Percentiles rank a stretch among this genome's conserved stretches.
Evolutionary conservation across 768 basidiomycete genomes (phyloP).

Genomic region (Lactarius pseudohatsudake): DNA sequence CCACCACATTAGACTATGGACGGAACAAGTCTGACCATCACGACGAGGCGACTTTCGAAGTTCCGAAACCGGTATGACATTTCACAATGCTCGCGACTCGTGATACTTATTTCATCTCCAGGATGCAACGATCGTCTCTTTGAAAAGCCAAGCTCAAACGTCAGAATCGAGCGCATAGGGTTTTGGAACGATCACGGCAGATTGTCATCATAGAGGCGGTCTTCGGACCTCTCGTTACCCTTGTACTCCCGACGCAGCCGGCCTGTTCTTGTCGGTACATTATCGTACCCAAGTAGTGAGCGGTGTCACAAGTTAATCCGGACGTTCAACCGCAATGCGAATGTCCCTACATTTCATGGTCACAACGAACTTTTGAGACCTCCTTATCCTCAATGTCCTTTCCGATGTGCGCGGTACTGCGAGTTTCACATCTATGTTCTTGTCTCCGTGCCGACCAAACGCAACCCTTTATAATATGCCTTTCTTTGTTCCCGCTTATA

Average conservation of each 20-base stretch:
- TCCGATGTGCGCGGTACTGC: no score
- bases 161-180: not conserved
- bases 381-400: no score
- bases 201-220: not conserved
- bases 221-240: not conserved
- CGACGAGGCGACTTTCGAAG: not conserved
- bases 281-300: not conserved
- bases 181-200: not conserved
- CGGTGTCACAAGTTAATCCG: not conserved
- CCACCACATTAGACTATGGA: not conserved
- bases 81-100: not conserved
- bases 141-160: not conserved
- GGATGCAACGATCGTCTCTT: not conserved
- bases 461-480: no score
- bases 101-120: not conserved
- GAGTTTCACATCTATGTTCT: no score
- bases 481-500: no score
- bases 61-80: not conserved
- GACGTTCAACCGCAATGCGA: no score
- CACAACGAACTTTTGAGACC: no score
- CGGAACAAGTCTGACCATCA: not conserved
- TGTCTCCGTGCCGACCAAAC: no score
- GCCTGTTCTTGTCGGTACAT: not conserved
- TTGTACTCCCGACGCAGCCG: not conserved
- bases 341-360: no score